A percentile compares a stretch with the other conserved stretches of the same genome.
Evolutionary conservation across 2,329 filamentous ascomycete species (phyloP).

Genomic region (Pseudocercospora crystallina): DNA sequence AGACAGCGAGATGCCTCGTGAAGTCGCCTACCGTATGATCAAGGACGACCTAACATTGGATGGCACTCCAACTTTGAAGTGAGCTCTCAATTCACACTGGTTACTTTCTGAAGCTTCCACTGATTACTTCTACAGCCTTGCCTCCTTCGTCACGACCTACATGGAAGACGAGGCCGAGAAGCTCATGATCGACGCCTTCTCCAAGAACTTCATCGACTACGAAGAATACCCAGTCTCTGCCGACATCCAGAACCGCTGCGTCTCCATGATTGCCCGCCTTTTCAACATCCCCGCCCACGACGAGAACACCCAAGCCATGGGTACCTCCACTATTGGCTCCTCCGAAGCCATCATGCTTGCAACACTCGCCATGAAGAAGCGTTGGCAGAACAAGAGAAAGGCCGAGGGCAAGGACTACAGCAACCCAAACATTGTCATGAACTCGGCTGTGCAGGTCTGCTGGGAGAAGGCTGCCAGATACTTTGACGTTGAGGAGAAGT

Average conservation of each 20-base stretch:
- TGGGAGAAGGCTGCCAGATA: conserved; percentile 74
- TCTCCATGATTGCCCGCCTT: conserved; percentile 71
- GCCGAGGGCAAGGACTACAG: conserved; percentile 79
- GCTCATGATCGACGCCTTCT: conserved; percentile 86
- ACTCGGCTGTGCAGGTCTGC: conserved; percentile 91
- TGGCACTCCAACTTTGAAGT: conserved; percentile 86
- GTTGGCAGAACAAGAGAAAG: conserved; percentile 84
- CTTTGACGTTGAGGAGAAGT: conserved; percentile 83
- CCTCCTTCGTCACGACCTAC: conserved; percentile 93
- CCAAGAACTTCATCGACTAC: conserved; percentile 78
- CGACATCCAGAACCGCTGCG: conserved; percentile 79
- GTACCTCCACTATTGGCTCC: conserved; percentile 84
- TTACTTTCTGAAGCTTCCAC: too few relatives aligned
- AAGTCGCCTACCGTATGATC: conserved; percentile 95
- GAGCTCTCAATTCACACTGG: too few relatives aligned
- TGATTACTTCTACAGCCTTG: conserved; percentile 58
- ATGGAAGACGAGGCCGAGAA: conserved; percentile 98
- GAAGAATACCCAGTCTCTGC: conserved; percentile 53
- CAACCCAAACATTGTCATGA: conserved; percentile 91
- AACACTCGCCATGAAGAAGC: conserved; percentile 90
- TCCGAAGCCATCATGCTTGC: conserved; percentile 85
- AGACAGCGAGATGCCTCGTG: conserved; percentile 82
- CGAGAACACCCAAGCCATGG: conserved; percentile 66
- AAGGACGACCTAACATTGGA: conserved; percentile 90
- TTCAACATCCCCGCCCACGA: conserved; percentile 71